Conservation (phyloP, 371 early-diverging fungal genomes). For the Mortierella sp. region DNA sequence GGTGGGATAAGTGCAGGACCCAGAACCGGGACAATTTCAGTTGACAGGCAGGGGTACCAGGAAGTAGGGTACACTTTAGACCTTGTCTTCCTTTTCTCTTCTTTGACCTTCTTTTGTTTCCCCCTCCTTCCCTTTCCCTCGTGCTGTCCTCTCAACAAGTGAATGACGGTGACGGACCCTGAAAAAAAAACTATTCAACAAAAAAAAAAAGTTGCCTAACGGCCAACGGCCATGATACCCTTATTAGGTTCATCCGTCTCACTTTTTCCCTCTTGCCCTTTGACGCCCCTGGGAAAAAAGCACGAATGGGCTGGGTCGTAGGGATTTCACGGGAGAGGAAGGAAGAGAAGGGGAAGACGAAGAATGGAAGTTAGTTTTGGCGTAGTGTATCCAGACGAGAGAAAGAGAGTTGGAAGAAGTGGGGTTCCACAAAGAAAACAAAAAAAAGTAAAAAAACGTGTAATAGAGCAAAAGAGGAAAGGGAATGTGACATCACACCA, state of each 20-base stretch:
- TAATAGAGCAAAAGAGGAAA: not conserved
- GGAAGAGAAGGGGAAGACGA: not conserved
- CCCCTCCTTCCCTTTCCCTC: not conserved
- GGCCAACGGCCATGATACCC: not conserved
- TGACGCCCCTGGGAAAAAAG: not conserved
- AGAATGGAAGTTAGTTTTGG: no score
- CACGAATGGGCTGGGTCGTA: not conserved
- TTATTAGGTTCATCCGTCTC: not conserved
- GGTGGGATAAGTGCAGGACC: no score
- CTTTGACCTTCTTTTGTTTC: not conserved
- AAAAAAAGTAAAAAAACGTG: not conserved
- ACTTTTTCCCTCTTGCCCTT: not conserved
- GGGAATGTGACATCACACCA: not conserved
- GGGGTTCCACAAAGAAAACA: not conserved
- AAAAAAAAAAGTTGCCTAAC: constrained; percentile 6
- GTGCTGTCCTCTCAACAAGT: not conserved
- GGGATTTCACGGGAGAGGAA: not conserved
- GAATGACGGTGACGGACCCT: constrained; percentile 7
- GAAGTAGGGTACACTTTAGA: not conserved
- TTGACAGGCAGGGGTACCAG: not conserved
- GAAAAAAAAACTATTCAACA: not conserved
- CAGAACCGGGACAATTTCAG: not conserved
- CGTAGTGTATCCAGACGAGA: not conserved
- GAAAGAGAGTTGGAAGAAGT: not conserved
- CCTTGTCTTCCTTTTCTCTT: not conserved